These are phyloP conservation scores for Suillus cothurnatus DNA, from an alignment of 768 basidiomycete species.

Conservation along the genomic window DNA sequence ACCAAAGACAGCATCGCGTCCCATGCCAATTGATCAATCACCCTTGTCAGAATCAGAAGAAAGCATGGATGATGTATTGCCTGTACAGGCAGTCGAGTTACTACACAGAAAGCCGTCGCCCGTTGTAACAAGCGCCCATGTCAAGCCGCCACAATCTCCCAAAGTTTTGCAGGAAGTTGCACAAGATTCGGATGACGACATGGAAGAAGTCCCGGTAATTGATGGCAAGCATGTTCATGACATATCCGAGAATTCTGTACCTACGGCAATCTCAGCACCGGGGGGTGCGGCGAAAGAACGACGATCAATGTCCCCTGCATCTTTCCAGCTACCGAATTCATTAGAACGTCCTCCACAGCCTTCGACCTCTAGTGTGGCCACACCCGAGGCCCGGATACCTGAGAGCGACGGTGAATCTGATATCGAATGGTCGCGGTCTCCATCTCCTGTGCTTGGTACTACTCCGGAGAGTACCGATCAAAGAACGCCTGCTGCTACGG, in stretches of 20 bases:
- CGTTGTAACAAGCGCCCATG: conserved; percentile 7
- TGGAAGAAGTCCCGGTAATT: conserved; percentile 37
- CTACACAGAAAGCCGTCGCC: conserved; percentile 4
- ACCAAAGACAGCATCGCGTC: conserved; percentile 7
- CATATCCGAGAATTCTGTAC: not conserved
- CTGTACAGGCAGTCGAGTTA: conserved; percentile 12
- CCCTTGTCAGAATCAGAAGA: conserved; percentile 2
- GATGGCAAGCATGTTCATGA: not conserved
- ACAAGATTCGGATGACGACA: conserved; percentile 37
- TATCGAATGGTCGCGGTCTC: conserved; percentile 42
- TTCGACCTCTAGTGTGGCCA: conserved; percentile 15
- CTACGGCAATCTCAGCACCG: conserved; percentile 11
- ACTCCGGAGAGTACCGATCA: conserved; percentile 5
- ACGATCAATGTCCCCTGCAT: not conserved
- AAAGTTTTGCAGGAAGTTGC: conserved; percentile 6
- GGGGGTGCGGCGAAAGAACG: conserved; percentile 16
- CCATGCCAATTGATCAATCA: conserved; percentile 6
- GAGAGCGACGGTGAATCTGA: conserved; percentile 29
- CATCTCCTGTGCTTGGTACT: conserved; percentile 30
- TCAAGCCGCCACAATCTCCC: not conserved
- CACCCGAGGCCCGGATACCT: conserved; percentile 2
- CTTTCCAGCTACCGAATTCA: conserved; percentile 9
- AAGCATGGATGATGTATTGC: not conserved
- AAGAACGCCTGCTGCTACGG: conserved; percentile 26
- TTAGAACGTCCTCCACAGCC: conserved; percentile 6